Evolutionary conservation across 1,284 basidiomycete species (phyloP).

Genomic region (Pseudozyma sp.): DNA sequence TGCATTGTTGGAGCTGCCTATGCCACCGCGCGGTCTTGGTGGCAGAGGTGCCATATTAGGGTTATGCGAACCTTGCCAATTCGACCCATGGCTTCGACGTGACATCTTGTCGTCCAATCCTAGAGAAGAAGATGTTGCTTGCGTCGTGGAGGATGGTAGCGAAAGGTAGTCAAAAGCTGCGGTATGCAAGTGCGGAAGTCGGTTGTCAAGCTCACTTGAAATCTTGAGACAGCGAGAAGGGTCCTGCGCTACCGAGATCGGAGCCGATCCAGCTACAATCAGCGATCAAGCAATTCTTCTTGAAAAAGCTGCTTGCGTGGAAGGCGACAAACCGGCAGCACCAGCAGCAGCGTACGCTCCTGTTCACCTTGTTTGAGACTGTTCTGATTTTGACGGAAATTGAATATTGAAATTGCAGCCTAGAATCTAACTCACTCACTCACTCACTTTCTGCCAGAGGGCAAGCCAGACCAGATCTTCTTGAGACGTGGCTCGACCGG

Average conservation of each 20-base stretch:
- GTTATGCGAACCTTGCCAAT: slow-evolving; percentile 56
- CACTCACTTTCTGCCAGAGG: no score
- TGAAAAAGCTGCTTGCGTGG: slow-evolving; percentile 9
- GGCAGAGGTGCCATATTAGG: slow-evolving; percentile 62
- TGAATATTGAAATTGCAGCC: no score
- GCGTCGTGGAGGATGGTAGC: background rate
- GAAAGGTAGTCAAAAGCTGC: background rate
- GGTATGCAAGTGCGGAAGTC: slow-evolving; percentile 3
- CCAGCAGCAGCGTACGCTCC: no score
- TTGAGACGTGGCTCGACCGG: no score
- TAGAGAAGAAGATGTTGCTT: background rate
- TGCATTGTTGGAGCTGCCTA: slow-evolving; percentile 37
- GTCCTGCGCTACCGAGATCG: slow-evolving; percentile 1
- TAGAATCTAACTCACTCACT: no score
- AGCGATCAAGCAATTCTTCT: background rate
- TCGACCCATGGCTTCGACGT: slow-evolving; percentile 21
- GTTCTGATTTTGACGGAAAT: no score
- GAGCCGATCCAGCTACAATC: slow-evolving; percentile 1
- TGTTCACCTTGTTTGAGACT: no score
- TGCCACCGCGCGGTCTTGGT: slow-evolving; percentile 46
- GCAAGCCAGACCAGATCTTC: no score
- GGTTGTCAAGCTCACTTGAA: background rate
- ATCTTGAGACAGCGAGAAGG: background rate
- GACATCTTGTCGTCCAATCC: slow-evolving; percentile 28
- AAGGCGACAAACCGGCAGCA: background rate